Conservation (phyloP, 331 rosid genomes). For the Malus hybrid region DNA sequence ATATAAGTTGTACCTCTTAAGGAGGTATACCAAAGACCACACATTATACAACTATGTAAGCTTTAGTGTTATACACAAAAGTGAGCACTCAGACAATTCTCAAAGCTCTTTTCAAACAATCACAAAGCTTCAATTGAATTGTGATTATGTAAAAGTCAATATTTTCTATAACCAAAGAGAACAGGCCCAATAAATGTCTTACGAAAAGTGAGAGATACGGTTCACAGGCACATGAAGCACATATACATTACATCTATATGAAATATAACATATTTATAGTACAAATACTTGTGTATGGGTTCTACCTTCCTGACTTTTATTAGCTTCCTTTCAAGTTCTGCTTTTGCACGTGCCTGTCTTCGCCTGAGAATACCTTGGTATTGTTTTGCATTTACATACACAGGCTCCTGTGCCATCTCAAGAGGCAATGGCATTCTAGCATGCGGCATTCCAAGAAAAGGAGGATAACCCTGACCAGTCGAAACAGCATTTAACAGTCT, state of each 20-base stretch:
- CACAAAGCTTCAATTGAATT: neutral
- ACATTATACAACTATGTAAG: neutral
- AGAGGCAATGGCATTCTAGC: conserved; percentile 94
- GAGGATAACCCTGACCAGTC: conserved; percentile 66
- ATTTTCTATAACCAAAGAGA: neutral
- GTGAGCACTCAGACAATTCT: neutral
- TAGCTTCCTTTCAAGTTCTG: conserved; percentile 87
- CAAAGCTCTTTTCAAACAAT: neutral
- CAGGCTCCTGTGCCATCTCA: conserved; percentile 98
- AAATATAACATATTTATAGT: neutral
- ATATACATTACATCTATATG: neutral
- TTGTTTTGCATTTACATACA: conserved; percentile 94
- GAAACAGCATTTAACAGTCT: neutral
- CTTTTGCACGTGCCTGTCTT: conserved; percentile 97
- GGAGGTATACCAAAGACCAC: too few relatives aligned
- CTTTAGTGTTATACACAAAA: neutral
- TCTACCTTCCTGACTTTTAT: conserved; percentile 86
- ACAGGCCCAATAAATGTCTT: neutral
- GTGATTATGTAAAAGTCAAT: neutral
- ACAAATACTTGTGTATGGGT: neutral
- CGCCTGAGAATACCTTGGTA: conserved; percentile 98
- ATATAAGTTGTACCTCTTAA: too few relatives aligned
- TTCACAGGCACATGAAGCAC: neutral
- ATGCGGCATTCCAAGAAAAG: conserved; percentile 82
- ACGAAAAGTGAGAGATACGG: neutral